Evolutionary conservation across 805 yeast genomes (phyloP).

Genomic region (Teunomyces tritomae): DNA sequence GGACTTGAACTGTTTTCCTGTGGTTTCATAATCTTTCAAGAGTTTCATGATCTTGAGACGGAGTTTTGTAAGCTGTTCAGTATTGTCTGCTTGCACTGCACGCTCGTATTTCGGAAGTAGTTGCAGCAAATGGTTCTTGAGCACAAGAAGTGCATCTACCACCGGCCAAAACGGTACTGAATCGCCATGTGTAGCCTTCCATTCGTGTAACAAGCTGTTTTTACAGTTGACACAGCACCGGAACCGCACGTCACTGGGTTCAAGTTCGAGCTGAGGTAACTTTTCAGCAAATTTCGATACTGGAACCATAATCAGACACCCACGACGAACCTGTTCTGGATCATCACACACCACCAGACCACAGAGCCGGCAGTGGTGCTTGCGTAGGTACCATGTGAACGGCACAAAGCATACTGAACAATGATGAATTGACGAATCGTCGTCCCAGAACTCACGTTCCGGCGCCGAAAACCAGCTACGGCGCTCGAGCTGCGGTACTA

Average conservation of each 20-base stretch:
- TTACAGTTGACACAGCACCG: constrained; percentile 75
- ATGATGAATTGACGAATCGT: constrained; percentile 34
- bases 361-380: constrained; percentile 91
- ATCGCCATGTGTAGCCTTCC: constrained; percentile 16
- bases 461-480: background rate
- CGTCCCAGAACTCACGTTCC: constrained; percentile 55
- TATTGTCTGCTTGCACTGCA: constrained; percentile 12
- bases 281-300: constrained; percentile 39
- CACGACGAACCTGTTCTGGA: constrained; percentile 34
- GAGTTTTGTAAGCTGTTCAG: constrained; percentile 16
- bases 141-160: constrained; percentile 18
- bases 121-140: constrained; percentile 20
- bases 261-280: constrained; percentile 34
- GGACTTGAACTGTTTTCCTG: constrained; percentile 21
- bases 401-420: constrained; percentile 64
- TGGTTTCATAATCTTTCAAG: constrained; percentile 33
- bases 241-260: constrained; percentile 27
- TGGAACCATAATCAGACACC: constrained; percentile 75
- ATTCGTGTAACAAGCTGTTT: constrained; percentile 53
- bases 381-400: constrained; percentile 60
- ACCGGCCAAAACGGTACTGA: constrained; percentile 14
- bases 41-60: constrained; percentile 20
- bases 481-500: background rate
- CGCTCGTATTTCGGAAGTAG: constrained; percentile 22
- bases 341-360: constrained; percentile 81